Evolutionary conservation across 129 eudicot species (phyloP), one percentile per base, ranked within the genome.

Genomic region (Glebionis coronaria): DNA sequence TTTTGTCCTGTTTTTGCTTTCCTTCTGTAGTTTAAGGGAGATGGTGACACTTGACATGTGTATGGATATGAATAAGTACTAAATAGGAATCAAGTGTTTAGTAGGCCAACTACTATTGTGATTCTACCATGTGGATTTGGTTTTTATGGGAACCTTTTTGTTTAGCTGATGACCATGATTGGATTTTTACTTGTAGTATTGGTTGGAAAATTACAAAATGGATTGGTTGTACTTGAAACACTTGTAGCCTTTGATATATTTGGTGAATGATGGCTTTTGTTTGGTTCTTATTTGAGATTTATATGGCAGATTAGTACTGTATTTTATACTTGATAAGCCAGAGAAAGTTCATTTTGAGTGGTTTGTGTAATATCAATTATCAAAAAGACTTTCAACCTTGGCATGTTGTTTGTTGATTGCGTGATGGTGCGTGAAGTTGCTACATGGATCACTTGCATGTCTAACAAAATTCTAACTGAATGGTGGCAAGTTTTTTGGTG

Each of bases 21-120:
- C 42, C 42, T 35, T 54, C 19, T n/a, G 25, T 54, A 8, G 59
- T 54, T 54, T 54, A 53, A n/a, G n/a, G 10, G 52, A 46, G 52
- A 46, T 46, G 52, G 15, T 46, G 52, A 46, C n/a, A 46, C 16
- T 11, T 31, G 66, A 61, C 66, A 16, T 35, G 21, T 61, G 49
- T 35, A 40, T 15, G 47, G 65, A 15, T 61, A 29, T 61, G 65
- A 61, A 29, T n/a, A 61, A n/a, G n/a, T n/a, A n/a, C n/a, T n/a
- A n/a, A 61, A 40, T 38, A 19, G 35, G 50, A 20, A 68, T 68
- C 40, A 68, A 29, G 72, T 68, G 61, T 11, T 7, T 51, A 60
- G 60, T 67, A 51, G 64, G 73, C 73, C 63, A 69, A 67, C 61
- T 12, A 50, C 62, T 42, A 55, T 42, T 44, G 20, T 55, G 72